Conservation (phyloP, 257 asterid genomes). For the Lavandula angustifolia region DNA sequence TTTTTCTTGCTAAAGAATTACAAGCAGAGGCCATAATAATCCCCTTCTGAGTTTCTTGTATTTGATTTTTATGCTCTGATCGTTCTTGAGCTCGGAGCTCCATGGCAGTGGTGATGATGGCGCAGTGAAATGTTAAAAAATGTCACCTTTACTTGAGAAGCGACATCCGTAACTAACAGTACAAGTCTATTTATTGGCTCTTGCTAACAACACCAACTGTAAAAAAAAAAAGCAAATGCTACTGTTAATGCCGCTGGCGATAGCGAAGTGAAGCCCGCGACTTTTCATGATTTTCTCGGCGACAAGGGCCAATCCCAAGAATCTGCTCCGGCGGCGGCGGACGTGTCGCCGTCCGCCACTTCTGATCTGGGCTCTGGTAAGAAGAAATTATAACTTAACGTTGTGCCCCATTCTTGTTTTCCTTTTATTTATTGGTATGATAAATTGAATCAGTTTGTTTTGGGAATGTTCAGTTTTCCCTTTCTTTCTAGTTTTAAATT, state of each 20-base stretch:
- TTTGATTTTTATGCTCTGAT: not conserved
- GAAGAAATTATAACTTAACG: conserved; percentile 3
- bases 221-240: conserved; percentile 34
- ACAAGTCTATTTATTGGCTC: conserved; percentile 54
- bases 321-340: conserved; percentile 52
- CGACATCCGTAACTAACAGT: conserved; percentile 18
- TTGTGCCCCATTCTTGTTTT: conserved; percentile 10
- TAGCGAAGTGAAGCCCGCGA: conserved; percentile 54
- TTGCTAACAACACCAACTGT: conserved; percentile 50
- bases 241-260: conserved; percentile 40
- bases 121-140: conserved; percentile 32
- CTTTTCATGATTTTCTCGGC: conserved; percentile 91
- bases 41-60: not conserved
- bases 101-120: conserved; percentile 34
- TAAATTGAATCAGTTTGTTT: conserved; percentile 1
- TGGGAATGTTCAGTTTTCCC: not conserved
- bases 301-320: conserved; percentile 49
- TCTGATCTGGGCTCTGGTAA: conserved; percentile 89
- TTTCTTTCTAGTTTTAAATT: conserved; percentile 2
- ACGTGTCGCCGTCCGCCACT: conserved; percentile 67
- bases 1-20: conserved; percentile 11
- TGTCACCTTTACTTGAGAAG: conserved; percentile 30
- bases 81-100: conserved; percentile 34
- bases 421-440: not conserved
- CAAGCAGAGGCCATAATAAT: not conserved